These are phyloP conservation scores for Cladophialophora yegresii DNA, from an alignment of 2,329 filamentous ascomycete genomes.

Conservation along the genomic window DNA sequence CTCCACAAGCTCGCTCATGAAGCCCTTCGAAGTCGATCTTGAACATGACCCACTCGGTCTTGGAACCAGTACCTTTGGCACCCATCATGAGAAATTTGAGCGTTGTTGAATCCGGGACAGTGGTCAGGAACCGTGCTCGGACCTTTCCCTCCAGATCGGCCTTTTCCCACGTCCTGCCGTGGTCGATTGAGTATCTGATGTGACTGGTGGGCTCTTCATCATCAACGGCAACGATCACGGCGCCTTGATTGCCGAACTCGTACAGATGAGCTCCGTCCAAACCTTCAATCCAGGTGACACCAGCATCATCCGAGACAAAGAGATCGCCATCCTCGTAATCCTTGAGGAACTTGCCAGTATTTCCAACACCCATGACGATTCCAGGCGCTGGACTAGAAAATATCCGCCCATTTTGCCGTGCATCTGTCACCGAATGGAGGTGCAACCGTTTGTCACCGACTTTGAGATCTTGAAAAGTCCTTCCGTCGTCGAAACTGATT, in stretches of 20 bases:
- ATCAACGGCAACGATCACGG: constrained; percentile 78
- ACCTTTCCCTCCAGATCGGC: constrained; percentile 70
- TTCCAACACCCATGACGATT: constrained; percentile 90
- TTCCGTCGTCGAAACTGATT: constrained; percentile 94
- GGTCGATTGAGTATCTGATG: constrained; percentile 79
- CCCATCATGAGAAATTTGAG: constrained; percentile 84
- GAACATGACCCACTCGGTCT: constrained; percentile 63
- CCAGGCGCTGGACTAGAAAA: constrained; percentile 94
- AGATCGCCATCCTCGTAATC: constrained; percentile 73
- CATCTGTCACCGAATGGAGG: constrained; percentile 86
- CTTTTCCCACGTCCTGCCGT: constrained; percentile 79
- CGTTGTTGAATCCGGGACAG: constrained; percentile 88
- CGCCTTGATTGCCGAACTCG: constrained; percentile 92
- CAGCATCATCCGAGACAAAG: constrained; percentile 88
- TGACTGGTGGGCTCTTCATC: constrained; percentile 65
- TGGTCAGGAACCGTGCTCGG: constrained; percentile 73
- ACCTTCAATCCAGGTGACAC: constrained; percentile 74
- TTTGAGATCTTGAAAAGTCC: constrained; percentile 76
- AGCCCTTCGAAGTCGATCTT: constrained; percentile 81
- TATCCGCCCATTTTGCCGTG: constrained; percentile 78
- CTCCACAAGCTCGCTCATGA: constrained; percentile 75
- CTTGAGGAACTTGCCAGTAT: constrained; percentile 74
- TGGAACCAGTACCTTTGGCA: constrained; percentile 55
- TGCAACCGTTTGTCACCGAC: constrained; percentile 70
- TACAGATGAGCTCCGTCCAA: constrained; percentile 87